A percentile compares a stretch with the other conserved stretches of the same genome.
These are phyloP conservation scores for Rehmannia glutinosa DNA, from an alignment of 257 asterid genomes.

Conservation along the genomic window DNA sequence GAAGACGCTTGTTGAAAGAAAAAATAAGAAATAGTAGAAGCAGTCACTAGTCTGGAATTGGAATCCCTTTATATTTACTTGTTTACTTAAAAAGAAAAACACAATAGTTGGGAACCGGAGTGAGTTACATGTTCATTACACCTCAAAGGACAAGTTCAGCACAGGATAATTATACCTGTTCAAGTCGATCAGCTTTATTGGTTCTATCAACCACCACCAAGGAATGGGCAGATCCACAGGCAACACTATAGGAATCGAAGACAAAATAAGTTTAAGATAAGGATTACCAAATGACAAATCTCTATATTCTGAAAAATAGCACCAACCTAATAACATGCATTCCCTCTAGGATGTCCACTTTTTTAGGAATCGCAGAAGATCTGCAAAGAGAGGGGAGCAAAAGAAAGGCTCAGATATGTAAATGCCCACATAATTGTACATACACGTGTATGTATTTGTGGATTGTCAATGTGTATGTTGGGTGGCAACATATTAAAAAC, in stretches of 20 bases:
- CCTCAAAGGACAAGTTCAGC: not conserved
- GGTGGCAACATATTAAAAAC: conserved; percentile 10
- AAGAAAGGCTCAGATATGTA: conserved; percentile 7
- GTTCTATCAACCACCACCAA: conserved; percentile 79
- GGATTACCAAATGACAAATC: not conserved
- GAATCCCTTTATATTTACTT: not conserved
- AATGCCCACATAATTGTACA: not conserved
- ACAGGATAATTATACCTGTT: conserved; percentile 48
- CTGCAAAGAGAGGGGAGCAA: conserved; percentile 33
- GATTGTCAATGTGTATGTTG: not conserved
- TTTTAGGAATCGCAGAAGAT: conserved; percentile 91
- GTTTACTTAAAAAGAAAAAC: no score
- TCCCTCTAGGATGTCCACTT: conserved; percentile 84
- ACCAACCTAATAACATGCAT: conserved; percentile 86
- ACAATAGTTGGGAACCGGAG: not conserved
- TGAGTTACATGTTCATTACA: not conserved
- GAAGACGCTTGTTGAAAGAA: not conserved
- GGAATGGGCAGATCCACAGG: conserved; percentile 89
- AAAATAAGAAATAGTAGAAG: not conserved
- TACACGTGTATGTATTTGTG: not conserved
- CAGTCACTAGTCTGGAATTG: not conserved
- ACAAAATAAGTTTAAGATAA: conserved; percentile 2
- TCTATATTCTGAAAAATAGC: not conserved
- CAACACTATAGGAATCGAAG: conserved; percentile 52
- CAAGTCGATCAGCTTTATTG: conserved; percentile 56